Evolutionary conservation across 2,329 filamentous ascomycete species (phyloP), one percentile per base, ranked within the genome.

Genomic region (Monilinia fructicola): DNA sequence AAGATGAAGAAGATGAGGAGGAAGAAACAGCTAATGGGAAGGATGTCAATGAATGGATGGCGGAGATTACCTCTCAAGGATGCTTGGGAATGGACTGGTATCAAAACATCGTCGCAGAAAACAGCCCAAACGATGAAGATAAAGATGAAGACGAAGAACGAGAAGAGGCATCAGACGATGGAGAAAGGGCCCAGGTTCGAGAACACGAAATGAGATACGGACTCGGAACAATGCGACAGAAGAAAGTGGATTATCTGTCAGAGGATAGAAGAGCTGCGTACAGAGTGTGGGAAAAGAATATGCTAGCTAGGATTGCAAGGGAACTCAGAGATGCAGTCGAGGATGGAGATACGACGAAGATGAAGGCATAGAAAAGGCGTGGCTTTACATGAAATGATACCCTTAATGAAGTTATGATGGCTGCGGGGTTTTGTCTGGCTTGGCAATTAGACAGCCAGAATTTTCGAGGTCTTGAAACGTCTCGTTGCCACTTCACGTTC

Each of bases 201-300:
- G 65, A 67, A 65, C 63, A 71, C 53, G 59, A 70, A 64, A 70
- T 69, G 62, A 70, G 68, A 67, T 65, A 52, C 18, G 71, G 67
- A 11, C 21, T 72, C 18, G 70, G 71, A 11, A 90, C 87, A 2
- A 93, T 93, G 90, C 86, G 93, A 72, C 90, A 93, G 76, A 87
- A 89, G 70, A 83, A 84, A 56, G 88, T 90, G 73, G 89, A 93
- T 73, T 91, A 88, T 73, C 77, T 93, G 72, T 88, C 87, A 69
- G 85, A 88, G 59, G 80, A 82, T 68, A 86, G 85, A 71, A 82
- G 83, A 71, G 80, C 80, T 52, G 86, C 89, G 14, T 93, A 87
- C 74, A 79, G 76, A 54, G 76, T 75, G 23, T 95, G 91, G 91
- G 88, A 88, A 76, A 80, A 81, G 5, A 78, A 76, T 1, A 83